phyloP scores from a whole-genome alignment of 2,329 filamentous ascomycete genomes.

The Xylaria digitata region DNA sequence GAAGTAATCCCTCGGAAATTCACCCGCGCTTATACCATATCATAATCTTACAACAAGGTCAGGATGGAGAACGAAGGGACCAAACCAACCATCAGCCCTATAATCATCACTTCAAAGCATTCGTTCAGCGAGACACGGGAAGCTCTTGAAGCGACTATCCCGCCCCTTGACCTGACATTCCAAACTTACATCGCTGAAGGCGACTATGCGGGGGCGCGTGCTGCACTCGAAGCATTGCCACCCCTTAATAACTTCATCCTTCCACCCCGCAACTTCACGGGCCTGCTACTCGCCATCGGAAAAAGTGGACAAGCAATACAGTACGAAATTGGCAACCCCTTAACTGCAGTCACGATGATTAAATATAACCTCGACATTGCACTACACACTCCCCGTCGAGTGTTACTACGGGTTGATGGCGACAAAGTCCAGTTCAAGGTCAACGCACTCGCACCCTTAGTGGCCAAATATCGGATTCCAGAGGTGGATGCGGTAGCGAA shows the following conservation, averaged over 20 bases:
- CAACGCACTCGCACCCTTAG: constrained; percentile 6
- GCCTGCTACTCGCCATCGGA: constrained; percentile 13
- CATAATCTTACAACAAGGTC: background rate
- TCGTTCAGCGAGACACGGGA: constrained; percentile 9
- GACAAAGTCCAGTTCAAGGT: constrained; percentile 27
- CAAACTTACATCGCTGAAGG: background rate
- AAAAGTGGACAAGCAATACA: constrained; percentile 11
- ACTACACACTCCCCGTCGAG: constrained; percentile 21
- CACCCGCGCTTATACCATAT: background rate
- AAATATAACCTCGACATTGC: constrained; percentile 17
- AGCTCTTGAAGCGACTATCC: constrained; percentile 12
- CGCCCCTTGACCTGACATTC: constrained; percentile 2
- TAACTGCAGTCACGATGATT: constrained; percentile 26
- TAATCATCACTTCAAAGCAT: background rate
- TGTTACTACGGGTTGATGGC: constrained; percentile 15
- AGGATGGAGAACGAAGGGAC: background rate
- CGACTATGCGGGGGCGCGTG: constrained; percentile 2
- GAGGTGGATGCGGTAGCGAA: constrained; percentile 21
- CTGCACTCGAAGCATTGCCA: constrained; percentile 29
- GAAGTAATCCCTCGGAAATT: background rate
- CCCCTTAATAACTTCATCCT: constrained; percentile 29
- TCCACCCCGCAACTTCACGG: constrained; percentile 28
- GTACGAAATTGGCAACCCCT: constrained; percentile 33
- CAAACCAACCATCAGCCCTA: background rate
- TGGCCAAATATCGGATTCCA: constrained; percentile 17